Evolutionary conservation across 495 filamentous ascomycete species (phyloP), one percentile per base, ranked within the genome.

Genomic region (Aspergillus panamensis): DNA sequence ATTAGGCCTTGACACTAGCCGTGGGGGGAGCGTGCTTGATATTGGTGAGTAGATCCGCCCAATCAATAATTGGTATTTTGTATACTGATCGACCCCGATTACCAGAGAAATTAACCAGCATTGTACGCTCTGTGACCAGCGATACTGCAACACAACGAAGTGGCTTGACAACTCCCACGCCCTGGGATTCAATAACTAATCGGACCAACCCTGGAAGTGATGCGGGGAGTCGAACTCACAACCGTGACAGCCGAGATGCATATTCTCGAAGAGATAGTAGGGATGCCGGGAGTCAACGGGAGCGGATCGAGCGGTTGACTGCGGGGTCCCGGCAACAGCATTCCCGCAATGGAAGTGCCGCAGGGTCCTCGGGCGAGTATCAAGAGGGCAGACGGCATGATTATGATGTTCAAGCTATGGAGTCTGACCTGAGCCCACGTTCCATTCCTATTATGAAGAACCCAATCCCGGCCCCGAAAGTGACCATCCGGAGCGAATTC

Each of bases 371-470:
- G 19, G 84, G 76, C 53, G 89, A 91, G 20, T 95, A 93, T 65
- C 81, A 84, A 42, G 90, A 93, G 33, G 78, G 76, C 19, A 70
- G 92, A 59, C 84, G 91, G 51, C 92, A 97, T 66, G 94, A 97
- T 64, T 97, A 96, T 66, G 94, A 98, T 69, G 84, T 96, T 21
- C 93, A 97, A 65, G 90, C 93, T 12, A 96, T 96, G 91, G 93
- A 97, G 72, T 89, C 89, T 1, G 90, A 86, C 43, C 74, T 96
- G 25, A 84, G 83, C 62, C 88, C 92, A 8, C 82, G 91, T 42
- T 68, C 77, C 6, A 77, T 83, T 53, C 48, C 48, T 3, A 69
- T 86, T 19, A 81, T 84, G n/a, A 89, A 86, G 62, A 97, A 96
- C 57, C 92, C 95, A 0, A 97, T 97, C 48, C 92, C 93, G 8